These are phyloP conservation scores for Ustilago cynodontis DNA, from an alignment of 1,284 basidiomycete genomes.

Conservation along the genomic window DNA sequence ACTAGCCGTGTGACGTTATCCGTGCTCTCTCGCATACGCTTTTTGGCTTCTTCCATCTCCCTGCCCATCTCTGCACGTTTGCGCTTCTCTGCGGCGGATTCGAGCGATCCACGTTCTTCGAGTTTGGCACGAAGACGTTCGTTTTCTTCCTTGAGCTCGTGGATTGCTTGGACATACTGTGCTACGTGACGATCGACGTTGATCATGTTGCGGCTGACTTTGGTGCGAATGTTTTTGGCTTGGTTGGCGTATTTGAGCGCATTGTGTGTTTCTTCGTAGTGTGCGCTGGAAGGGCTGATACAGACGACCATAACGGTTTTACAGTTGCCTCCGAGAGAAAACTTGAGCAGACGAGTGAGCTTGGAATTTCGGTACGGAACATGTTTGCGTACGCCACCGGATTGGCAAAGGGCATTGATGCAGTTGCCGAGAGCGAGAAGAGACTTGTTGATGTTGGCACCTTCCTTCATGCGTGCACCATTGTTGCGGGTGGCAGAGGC, in stretches of 20 bases:
- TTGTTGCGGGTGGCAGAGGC: conserved; percentile 68
- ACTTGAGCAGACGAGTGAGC: conserved; percentile 68
- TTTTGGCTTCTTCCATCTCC: conserved; percentile 77
- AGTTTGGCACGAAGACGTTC: conserved; percentile 87
- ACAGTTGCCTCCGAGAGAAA: conserved; percentile 70
- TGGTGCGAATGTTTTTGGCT: conserved; percentile 70
- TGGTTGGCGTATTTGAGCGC: conserved; percentile 70
- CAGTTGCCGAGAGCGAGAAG: conserved; percentile 69
- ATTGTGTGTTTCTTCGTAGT: conserved; percentile 70
- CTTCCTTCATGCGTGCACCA: conserved; percentile 69
- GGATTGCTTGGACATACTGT: conserved; percentile 84
- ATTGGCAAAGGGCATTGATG: conserved; percentile 69
- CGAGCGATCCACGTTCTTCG: conserved; percentile 73
- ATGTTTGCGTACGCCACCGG: conserved; percentile 58
- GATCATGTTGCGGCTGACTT: conserved; percentile 68
- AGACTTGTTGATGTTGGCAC: conserved; percentile 70
- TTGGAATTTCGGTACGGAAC: conserved; percentile 69
- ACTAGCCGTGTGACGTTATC: conserved; percentile 70
- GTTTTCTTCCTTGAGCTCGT: conserved; percentile 84
- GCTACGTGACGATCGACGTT: conserved; percentile 69
- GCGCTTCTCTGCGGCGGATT: conserved; percentile 74
- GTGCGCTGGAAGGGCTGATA: conserved; percentile 66
- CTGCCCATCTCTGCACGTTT: conserved; percentile 72
- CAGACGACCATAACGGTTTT: conserved; percentile 70
- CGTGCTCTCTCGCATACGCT: conserved; percentile 79